Conservation (phyloP, 176 grass and related monocot species). For the Chrysopogon serrulatus region DNA sequence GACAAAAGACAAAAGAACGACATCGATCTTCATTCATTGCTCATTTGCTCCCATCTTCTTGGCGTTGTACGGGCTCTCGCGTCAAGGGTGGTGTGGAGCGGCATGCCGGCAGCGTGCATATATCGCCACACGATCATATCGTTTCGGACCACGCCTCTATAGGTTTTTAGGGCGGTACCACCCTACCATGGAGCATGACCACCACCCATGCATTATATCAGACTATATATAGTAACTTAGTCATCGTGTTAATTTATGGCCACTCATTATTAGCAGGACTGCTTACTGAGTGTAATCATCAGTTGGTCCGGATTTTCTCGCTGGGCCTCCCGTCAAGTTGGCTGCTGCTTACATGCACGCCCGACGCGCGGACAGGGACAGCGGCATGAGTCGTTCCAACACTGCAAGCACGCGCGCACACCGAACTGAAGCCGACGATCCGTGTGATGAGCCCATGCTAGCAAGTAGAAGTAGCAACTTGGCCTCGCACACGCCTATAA, state of each 20-base stretch:
- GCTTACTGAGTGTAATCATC: too few species aligned
- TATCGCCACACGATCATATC: too few species aligned
- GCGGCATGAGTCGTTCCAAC: conserved; percentile 2
- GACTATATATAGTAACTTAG: too few species aligned
- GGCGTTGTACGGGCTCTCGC: neutral
- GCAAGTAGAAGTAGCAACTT: conserved; percentile 11
- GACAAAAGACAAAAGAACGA: neutral
- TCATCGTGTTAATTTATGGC: too few species aligned
- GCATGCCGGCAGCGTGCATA: neutral
- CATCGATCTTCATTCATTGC: neutral
- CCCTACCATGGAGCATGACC: too few species aligned
- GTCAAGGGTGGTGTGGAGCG: neutral
- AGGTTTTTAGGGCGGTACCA: too few species aligned
- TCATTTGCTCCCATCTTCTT: neutral
- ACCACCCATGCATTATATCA: too few species aligned
- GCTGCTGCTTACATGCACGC: neutral
- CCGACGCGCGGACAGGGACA: neutral
- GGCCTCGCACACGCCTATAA: conserved; percentile 25
- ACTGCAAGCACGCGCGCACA: conserved; percentile 3
- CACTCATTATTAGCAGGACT: too few species aligned
- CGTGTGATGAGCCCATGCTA: neutral
- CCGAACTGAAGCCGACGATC: neutral
- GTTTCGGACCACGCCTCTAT: too few species aligned
- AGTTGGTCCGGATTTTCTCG: neutral
- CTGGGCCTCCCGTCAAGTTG: neutral